These are phyloP conservation scores for Boletus pseudo-olivaceus DNA, from an alignment of 768 basidiomycete species.

Conservation along the genomic window DNA sequence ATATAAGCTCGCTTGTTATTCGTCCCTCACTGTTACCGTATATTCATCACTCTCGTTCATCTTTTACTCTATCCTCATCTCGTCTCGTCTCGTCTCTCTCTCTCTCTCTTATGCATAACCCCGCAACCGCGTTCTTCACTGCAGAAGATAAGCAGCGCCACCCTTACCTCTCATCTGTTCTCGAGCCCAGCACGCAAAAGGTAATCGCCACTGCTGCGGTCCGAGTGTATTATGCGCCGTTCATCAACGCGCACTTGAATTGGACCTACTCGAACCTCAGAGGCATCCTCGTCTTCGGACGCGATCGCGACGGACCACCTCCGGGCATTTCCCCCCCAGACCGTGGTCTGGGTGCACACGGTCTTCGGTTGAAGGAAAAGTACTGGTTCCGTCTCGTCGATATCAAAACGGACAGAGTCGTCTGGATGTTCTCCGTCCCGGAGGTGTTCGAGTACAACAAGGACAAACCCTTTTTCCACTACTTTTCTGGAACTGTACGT, in stretches of 20 bases:
- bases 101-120: constrained; percentile 29
- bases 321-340: constrained; percentile 22
- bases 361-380: constrained; percentile 31
- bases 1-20: constrained; percentile 28
- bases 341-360: constrained; percentile 17
- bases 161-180: constrained; percentile 38
- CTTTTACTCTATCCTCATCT: constrained; percentile 3
- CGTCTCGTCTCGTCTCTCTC: too few relatives aligned
- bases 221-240: constrained; percentile 60
- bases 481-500: constrained; percentile 81
- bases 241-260: constrained; percentile 41
- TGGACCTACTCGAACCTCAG: constrained; percentile 62
- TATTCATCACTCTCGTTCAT: constrained; percentile 19
- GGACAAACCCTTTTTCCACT: constrained; percentile 91
- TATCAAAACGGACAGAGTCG: constrained; percentile 50
- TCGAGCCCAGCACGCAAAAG: constrained; percentile 39
- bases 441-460: constrained; percentile 65
- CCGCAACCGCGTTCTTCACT: constrained; percentile 32
- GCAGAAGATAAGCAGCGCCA: constrained; percentile 37
- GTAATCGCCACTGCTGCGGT: constrained; percentile 53
- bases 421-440: constrained; percentile 68
- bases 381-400: constrained; percentile 69
- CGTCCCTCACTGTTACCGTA: constrained; percentile 14
- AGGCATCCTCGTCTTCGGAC: constrained; percentile 57
- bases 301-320: constrained; percentile 28